Evolutionary conservation across 805 yeast species (phyloP).

Genomic region (Saturnispora besseyi): DNA sequence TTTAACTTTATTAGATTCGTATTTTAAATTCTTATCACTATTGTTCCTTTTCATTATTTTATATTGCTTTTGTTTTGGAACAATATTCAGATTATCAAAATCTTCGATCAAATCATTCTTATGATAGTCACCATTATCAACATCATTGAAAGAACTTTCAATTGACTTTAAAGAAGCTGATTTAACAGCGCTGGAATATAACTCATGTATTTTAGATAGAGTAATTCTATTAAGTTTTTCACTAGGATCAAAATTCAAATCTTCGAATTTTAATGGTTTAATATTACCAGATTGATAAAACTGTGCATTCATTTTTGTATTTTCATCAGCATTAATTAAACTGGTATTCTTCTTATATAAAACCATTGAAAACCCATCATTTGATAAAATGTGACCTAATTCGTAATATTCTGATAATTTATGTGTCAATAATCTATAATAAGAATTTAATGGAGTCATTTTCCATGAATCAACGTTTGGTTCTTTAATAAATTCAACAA

Average conservation of each 20-base stretch:
- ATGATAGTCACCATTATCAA: not conserved
- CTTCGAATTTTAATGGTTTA: slow-evolving; percentile 25
- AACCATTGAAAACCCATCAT: slow-evolving; percentile 42
- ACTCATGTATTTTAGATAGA: slow-evolving; percentile 21
- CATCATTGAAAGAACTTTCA: not conserved
- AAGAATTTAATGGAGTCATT: slow-evolving; percentile 55
- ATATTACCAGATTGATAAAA: slow-evolving; percentile 28
- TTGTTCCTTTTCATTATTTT: slow-evolving; percentile 7
- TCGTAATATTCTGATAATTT: slow-evolving; percentile 61
- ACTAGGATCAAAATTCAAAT: slow-evolving; percentile 24
- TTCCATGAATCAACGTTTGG: slow-evolving; percentile 33
- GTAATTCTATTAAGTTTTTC: slow-evolving; percentile 27
- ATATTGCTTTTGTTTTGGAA: slow-evolving; percentile 1
- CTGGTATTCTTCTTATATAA: slow-evolving; percentile 31
- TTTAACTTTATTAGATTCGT: not conserved
- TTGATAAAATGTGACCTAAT: slow-evolving; percentile 46
- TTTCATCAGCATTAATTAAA: slow-evolving; percentile 29
- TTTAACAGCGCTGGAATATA: slow-evolving; percentile 12
- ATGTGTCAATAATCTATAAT: slow-evolving; percentile 57
- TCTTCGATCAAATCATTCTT: not conserved
- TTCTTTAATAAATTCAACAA: slow-evolving; percentile 36
- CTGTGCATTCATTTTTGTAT: slow-evolving; percentile 23
- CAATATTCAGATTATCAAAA: not conserved
- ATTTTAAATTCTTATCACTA: slow-evolving; percentile 2
- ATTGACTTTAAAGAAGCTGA: not conserved